These are phyloP conservation scores for Capsaspora owczarzaki DNA, from an alignment of 78 protist genomes.

Conservation along the genomic window DNA sequence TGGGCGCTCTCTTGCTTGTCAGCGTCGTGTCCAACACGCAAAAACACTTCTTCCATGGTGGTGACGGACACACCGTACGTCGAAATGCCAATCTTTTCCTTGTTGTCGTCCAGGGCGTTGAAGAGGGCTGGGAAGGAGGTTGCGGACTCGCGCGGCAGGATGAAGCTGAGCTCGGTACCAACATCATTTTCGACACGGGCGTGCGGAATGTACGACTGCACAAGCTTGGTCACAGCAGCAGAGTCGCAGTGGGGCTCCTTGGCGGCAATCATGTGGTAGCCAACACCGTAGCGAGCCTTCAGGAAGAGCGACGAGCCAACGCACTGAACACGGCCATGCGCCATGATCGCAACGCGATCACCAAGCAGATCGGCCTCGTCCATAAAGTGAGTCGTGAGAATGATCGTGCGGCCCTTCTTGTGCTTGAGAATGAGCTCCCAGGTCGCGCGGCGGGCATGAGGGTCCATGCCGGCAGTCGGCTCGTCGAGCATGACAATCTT, in stretches of 20 bases:
- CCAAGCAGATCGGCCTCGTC: conserved; percentile 40
- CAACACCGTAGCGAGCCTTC: conserved; percentile 25
- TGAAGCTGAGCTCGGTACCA: not conserved
- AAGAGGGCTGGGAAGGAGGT: not conserved
- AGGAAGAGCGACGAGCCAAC: conserved; percentile 22
- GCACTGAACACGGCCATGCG: conserved; percentile 12
- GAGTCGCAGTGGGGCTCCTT: not conserved
- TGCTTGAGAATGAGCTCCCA: conserved; percentile 58
- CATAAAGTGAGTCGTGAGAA: conserved; percentile 37
- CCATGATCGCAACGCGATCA: conserved; percentile 17
- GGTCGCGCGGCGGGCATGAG: conserved; percentile 36
- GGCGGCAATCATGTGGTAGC: conserved; percentile 16
- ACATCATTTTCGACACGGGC: not conserved
- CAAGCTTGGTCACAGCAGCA: not conserved
- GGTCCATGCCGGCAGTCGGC: conserved; percentile 37
- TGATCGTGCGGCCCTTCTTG: conserved; percentile 46
- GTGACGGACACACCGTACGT: not conserved
- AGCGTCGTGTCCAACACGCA: not conserved
- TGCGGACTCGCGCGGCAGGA: not conserved
- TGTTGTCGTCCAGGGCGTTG: not conserved
- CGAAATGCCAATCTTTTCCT: not conserved
- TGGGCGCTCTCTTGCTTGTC: not conserved
- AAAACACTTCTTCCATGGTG: conserved; percentile 5
- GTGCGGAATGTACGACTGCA: not conserved
- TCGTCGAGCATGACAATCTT: conserved; percentile 34